phyloP scores from a whole-genome alignment of 495 filamentous ascomycete species.

The Trichoderma virens region DNA sequence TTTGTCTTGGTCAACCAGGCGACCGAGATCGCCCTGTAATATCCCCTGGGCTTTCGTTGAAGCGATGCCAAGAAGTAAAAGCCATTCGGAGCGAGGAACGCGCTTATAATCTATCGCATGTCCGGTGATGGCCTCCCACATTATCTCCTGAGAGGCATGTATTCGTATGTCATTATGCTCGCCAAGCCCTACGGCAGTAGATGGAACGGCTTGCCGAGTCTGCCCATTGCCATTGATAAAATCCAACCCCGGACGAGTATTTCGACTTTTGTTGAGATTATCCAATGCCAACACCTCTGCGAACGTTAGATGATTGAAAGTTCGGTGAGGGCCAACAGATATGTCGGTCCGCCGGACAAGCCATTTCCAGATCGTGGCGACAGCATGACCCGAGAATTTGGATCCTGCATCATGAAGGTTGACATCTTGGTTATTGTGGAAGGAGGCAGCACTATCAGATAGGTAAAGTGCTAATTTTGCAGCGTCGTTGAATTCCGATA shows the following conservation, averaged over 20 bases:
- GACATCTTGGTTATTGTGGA: neutral
- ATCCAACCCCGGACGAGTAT: no score
- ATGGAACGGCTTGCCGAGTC: neutral
- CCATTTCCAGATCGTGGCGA: constrained; percentile 37
- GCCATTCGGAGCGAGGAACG: constrained; percentile 61
- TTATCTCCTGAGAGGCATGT: constrained; percentile 34
- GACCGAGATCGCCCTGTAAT: constrained; percentile 68
- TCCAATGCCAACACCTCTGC: constrained; percentile 35
- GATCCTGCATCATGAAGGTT: neutral
- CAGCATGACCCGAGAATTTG: constrained; percentile 14
- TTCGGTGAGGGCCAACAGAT: constrained; percentile 30
- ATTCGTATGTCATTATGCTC: constrained; percentile 14
- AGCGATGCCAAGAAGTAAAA: constrained; percentile 73
- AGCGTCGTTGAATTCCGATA: neutral
- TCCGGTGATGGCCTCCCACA: constrained; percentile 75
- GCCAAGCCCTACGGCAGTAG: neutral
- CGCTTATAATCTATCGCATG: constrained; percentile 68
- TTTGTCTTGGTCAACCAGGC: constrained; percentile 76
- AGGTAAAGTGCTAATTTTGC: neutral
- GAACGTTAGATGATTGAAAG: constrained; percentile 34
- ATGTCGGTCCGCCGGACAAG: constrained; percentile 33
- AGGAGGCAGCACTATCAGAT: neutral
- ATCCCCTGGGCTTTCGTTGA: constrained; percentile 61
- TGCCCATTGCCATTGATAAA: constrained; percentile 16
- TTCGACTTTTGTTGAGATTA: constrained; percentile 12